A percentile compares a stretch with the other conserved stretches of the same genome.
These are phyloP conservation scores for Penicillium aurantiogriseum DNA, from an alignment of 2,329 filamentous ascomycete genomes.

Conservation along the genomic window DNA sequence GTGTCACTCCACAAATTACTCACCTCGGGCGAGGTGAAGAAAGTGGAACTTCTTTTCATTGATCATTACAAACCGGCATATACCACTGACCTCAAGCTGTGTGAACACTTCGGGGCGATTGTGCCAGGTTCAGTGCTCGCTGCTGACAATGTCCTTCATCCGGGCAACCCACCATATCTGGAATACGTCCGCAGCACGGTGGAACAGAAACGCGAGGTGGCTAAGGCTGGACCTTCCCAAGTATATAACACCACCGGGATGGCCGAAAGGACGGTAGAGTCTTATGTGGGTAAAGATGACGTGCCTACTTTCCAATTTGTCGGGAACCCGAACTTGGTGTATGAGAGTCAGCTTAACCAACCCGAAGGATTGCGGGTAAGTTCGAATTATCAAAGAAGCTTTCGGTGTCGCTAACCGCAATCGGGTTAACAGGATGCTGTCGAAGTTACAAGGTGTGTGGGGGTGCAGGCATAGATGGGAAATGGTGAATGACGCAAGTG, in stretches of 20 bases:
- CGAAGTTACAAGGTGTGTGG: slow-evolving; percentile 34
- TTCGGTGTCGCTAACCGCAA: neutral
- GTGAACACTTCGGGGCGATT: slow-evolving; percentile 67
- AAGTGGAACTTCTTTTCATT: slow-evolving; percentile 67
- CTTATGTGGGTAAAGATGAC: slow-evolving; percentile 21
- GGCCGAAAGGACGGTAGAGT: slow-evolving; percentile 14
- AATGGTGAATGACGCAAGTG: neutral
- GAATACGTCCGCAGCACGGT: slow-evolving; percentile 67
- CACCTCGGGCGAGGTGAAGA: slow-evolving; percentile 51
- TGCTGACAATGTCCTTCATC: slow-evolving; percentile 47
- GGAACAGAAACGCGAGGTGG: slow-evolving; percentile 56
- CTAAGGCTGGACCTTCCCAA: slow-evolving; percentile 18
- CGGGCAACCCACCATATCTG: slow-evolving; percentile 46
- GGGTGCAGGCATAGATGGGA: slow-evolving; percentile 22
- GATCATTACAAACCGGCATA: slow-evolving; percentile 80
- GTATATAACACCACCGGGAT: slow-evolving; percentile 20
- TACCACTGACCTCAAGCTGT: slow-evolving; percentile 70
- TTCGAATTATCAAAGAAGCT: neutral
- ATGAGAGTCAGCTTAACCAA: slow-evolving; percentile 57
- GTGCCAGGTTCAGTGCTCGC: slow-evolving; percentile 50
- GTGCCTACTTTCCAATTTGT: slow-evolving; percentile 19
- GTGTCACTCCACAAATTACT: slow-evolving; percentile 63
- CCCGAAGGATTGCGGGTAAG: slow-evolving; percentile 31
- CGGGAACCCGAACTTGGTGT: slow-evolving; percentile 64
- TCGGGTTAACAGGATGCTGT: slow-evolving; percentile 28